A percentile compares a stretch with the other conserved stretches of the same genome.
These are phyloP conservation scores for Cladobotryum mycophilum DNA, from an alignment of 2,329 filamentous ascomycete genomes.

Conservation along the genomic window DNA sequence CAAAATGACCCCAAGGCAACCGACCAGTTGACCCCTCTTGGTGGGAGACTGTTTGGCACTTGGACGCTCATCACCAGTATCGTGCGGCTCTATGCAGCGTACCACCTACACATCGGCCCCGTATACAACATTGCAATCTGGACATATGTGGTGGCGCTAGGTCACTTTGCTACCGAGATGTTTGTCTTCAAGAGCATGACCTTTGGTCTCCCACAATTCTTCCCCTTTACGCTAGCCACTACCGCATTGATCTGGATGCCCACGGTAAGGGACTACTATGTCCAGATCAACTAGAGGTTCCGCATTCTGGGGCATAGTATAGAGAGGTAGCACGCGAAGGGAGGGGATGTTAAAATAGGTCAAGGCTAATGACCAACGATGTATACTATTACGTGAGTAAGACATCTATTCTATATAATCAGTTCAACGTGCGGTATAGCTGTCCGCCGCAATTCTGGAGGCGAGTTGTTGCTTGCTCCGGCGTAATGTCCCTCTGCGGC, in stretches of 20 bases:
- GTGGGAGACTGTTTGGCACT: constrained; percentile 75
- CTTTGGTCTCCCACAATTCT: constrained; percentile 50
- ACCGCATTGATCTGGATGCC: constrained; percentile 55
- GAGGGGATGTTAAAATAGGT: background rate
- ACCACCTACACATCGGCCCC: constrained; percentile 65
- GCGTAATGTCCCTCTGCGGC: constrained; percentile 96
- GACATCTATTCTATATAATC: background rate
- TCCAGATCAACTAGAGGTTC: constrained; percentile 34
- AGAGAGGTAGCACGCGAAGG: background rate
- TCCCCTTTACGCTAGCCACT: constrained; percentile 48
- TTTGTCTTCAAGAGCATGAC: constrained; percentile 70
- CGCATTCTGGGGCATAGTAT: background rate
- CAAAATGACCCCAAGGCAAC: constrained; percentile 41
- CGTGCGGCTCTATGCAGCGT: constrained; percentile 76
- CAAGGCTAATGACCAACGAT: too few relatives aligned
- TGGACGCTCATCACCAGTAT: constrained; percentile 78
- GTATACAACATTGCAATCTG: constrained; percentile 76
- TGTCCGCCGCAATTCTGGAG: constrained; percentile 72
- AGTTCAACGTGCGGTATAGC: constrained; percentile 64
- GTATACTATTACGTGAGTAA: too few relatives aligned
- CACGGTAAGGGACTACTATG: constrained; percentile 64
- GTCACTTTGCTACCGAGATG: constrained; percentile 77
- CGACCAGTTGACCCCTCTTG: constrained; percentile 66
- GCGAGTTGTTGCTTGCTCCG: constrained; percentile 82
- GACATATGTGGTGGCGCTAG: constrained; percentile 72